Evolutionary conservation across 495 filamentous ascomycete species (phyloP), one percentile per base, ranked within the genome.

Genomic region (Penicillium coffeae): DNA sequence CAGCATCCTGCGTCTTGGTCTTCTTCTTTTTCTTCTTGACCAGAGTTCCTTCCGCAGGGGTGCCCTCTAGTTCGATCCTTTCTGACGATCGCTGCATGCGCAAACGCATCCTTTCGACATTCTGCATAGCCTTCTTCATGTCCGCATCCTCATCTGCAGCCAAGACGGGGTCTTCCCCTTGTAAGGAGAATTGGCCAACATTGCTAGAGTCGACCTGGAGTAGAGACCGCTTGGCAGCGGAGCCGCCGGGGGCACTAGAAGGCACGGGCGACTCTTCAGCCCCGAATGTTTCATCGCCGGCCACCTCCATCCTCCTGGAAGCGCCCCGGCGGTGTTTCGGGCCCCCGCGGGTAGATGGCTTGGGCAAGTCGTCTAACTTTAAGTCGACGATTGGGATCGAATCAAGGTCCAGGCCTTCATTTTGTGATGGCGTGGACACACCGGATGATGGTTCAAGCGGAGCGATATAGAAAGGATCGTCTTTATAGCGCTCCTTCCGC

Each of bases 391-490:
- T 92, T 1, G 93, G 93, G 50, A 98, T 98, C 12, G 87, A 79
- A 62, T 98, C 93, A 41, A 98, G 78, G 61, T 98, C 93, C 13
- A 96, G 72, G 33, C 89, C 83, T 45, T 83, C 84, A 57, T 88
- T 83, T 45, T 88, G 77, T 2, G n/a, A n/a, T n/a, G 87, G 84
- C 0, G 87, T 89, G 1, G 80, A 85, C 8, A 71, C 72, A 32
- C 74, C 80, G 7, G 73, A 77, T 8, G 59, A 56, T 0, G 51
- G 55, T 19, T 75, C 80, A 2, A 75, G 74, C 13, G 72, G 60
- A 22, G 74, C 75, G 56, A 98, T 98, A 60, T 98, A 97, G 62
- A 96, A 98, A 3, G 93, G 93, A 60, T 98, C 93, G 56, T 96
- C 92, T 50, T 78, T 84, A 64, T 95, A 88, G 37, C 88, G 78